phyloP scores from a whole-genome alignment of 768 basidiomycete species.

The Pleurotus citrinopileatus region DNA sequence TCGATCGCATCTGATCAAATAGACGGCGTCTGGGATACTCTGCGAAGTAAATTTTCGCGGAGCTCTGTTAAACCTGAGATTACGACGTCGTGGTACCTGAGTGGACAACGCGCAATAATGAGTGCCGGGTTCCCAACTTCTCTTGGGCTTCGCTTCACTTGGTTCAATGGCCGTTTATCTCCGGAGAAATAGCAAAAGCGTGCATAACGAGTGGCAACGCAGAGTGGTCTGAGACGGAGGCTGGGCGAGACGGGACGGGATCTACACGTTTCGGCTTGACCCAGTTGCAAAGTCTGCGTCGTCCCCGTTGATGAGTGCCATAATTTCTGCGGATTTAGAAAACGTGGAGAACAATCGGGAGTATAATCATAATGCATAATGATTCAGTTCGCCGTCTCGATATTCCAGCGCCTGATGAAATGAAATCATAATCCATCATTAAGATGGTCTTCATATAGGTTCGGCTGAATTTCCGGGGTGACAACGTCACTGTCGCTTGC shows the following conservation, averaged over 20 bases:
- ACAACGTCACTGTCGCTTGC: not conserved
- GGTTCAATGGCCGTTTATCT: slow-evolving; percentile 1
- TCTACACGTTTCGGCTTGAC: not conserved
- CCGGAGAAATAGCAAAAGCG: not conserved
- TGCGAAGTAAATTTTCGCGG: slow-evolving; percentile 5
- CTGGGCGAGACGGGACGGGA: not conserved
- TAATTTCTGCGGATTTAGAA: not conserved
- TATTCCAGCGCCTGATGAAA: slow-evolving; percentile 1
- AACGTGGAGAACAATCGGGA: not conserved
- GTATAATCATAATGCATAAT: not conserved
- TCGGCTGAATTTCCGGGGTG: slow-evolving; percentile 6
- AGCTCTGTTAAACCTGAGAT: not conserved
- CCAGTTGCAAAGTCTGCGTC: not conserved
- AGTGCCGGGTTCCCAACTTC: slow-evolving; percentile 3
- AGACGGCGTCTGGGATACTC: not conserved
- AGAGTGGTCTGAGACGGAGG: not conserved
- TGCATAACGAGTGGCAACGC: not conserved
- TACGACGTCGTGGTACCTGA: not conserved
- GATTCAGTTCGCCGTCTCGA: slow-evolving; percentile 9
- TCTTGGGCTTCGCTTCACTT: not conserved
- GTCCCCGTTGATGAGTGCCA: too few relatives aligned
- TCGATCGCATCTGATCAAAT: slow-evolving; percentile 8
- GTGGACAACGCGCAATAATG: not conserved
- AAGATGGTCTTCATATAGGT: slow-evolving; percentile 1
- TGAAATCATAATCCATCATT: slow-evolving; percentile 8